A percentile compares a stretch with the other conserved stretches of the same genome.
Conservation (phyloP, 805 yeast species). For the Wickerhamomyces chambardii region DNA sequence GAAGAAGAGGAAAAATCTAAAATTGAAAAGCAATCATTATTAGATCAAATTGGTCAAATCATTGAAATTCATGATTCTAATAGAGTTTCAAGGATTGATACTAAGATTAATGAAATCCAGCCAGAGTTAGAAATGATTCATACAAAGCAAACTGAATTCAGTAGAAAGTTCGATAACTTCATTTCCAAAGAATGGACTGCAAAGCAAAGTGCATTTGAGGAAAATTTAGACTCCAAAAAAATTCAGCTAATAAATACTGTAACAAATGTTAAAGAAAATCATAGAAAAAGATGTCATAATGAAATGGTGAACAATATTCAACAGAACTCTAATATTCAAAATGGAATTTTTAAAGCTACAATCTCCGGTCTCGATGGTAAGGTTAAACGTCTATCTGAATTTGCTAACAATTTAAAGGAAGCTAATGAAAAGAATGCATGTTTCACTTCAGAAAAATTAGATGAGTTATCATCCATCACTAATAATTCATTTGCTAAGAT, state of each 20-base stretch:
- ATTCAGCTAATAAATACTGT: conserved; percentile 4
- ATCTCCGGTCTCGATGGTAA: conserved; percentile 3
- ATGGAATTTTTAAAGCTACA: background rate
- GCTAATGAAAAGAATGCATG: conserved; percentile 6
- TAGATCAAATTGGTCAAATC: conserved; percentile 5
- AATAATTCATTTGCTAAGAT: conserved; percentile 7
- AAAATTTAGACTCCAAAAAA: conserved; percentile 2
- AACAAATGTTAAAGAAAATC: conserved; percentile 1
- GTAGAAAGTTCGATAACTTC: conserved; percentile 5
- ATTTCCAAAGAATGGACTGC: conserved; percentile 8
- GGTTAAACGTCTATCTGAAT: conserved; percentile 5
- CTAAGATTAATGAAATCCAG: conserved; percentile 1
- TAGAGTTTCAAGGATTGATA: conserved; percentile 3
- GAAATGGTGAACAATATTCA: background rate
- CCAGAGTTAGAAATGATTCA: conserved; percentile 6
- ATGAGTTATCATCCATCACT: background rate
- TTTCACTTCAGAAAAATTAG: background rate
- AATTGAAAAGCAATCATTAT: conserved; percentile 3
- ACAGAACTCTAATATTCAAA: background rate
- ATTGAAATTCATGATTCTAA: conserved; percentile 5
- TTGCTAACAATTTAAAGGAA: conserved; percentile 4
- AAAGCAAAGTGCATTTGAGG: conserved; percentile 7
- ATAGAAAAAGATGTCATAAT: background rate
- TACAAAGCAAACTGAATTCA: conserved; percentile 7
- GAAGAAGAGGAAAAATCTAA: conserved; percentile 2